Conservation (phyloP, 495 filamentous ascomycete genomes). For the Chaetomium fimeti region DNA sequence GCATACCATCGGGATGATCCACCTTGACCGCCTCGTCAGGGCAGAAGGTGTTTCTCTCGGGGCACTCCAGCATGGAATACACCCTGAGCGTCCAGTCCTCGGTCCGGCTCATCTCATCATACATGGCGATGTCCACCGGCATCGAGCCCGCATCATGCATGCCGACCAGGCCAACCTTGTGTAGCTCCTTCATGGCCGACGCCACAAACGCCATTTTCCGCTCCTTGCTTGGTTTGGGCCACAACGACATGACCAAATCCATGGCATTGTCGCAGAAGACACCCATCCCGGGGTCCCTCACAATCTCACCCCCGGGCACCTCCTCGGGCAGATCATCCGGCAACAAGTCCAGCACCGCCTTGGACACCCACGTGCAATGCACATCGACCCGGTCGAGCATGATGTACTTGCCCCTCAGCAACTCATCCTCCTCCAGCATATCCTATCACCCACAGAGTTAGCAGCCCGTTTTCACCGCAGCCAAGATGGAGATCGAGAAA, state of each 20-base stretch:
- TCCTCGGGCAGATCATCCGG: slow-evolving; percentile 50
- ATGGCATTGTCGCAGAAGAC: slow-evolving; percentile 71
- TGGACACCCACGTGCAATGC: slow-evolving; percentile 64
- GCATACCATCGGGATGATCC: slow-evolving; percentile 41
- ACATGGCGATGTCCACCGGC: slow-evolving; percentile 51
- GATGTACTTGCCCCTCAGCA: slow-evolving; percentile 54
- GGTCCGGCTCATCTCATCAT: slow-evolving; percentile 45
- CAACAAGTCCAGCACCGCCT: slow-evolving; percentile 56
- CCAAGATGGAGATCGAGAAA: not conserved
- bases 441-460: slow-evolving; percentile 35
- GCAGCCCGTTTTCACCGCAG: not conserved
- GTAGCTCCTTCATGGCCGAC: slow-evolving; percentile 56
- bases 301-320: slow-evolving; percentile 58
- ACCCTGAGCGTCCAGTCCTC: slow-evolving; percentile 56
- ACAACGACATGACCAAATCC: slow-evolving; percentile 54
- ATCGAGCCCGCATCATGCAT: slow-evolving; percentile 61
- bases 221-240: slow-evolving; percentile 51
- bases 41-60: slow-evolving; percentile 59
- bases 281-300: slow-evolving; percentile 56
- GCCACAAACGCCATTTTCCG: slow-evolving; percentile 51
- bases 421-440: slow-evolving; percentile 51
- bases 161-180: slow-evolving; percentile 60
- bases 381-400: slow-evolving; percentile 68
- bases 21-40: slow-evolving; percentile 44
- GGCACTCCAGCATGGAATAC: slow-evolving; percentile 64